Conservation (phyloP, 805 yeast genomes). For the Suhomyces prunicola region DNA sequence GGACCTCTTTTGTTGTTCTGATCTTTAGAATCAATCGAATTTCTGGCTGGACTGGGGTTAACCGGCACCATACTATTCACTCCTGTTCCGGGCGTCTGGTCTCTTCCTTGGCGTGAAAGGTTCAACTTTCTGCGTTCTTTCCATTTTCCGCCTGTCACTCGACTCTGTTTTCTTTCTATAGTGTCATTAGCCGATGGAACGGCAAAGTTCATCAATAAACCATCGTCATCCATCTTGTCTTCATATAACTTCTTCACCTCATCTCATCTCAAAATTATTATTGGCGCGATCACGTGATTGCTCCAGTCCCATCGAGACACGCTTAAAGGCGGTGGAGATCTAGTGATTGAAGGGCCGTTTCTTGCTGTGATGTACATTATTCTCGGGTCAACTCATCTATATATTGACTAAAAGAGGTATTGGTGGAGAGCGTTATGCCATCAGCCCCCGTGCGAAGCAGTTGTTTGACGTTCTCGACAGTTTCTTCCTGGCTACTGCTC, state of each 20-base stretch:
- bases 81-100: conserved; percentile 26
- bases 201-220: conserved; percentile 72
- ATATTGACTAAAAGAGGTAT: conserved; percentile 25
- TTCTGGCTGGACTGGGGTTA: conserved; percentile 8
- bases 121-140: conserved; percentile 69
- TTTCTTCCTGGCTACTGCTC: conserved; percentile 17
- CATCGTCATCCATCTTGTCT: conserved; percentile 53
- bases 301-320: neutral
- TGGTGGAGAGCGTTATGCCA: conserved; percentile 16
- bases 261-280: neutral
- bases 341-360: neutral
- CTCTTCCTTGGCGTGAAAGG: conserved; percentile 47
- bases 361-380: neutral
- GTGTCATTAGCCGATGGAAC: conserved; percentile 31
- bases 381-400: conserved; percentile 18
- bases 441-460: conserved; percentile 16
- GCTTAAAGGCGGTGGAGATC: neutral
- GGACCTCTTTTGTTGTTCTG: neutral
- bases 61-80: conserved; percentile 28
- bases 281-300: neutral
- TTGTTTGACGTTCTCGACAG: conserved; percentile 13
- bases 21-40: conserved; percentile 2
- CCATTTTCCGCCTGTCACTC: conserved; percentile 76
- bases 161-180: conserved; percentile 23
- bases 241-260: neutral